phyloP scores from a whole-genome alignment of 2,329 filamentous ascomycete species.

The Pseudogymnoascus pannorum region DNA sequence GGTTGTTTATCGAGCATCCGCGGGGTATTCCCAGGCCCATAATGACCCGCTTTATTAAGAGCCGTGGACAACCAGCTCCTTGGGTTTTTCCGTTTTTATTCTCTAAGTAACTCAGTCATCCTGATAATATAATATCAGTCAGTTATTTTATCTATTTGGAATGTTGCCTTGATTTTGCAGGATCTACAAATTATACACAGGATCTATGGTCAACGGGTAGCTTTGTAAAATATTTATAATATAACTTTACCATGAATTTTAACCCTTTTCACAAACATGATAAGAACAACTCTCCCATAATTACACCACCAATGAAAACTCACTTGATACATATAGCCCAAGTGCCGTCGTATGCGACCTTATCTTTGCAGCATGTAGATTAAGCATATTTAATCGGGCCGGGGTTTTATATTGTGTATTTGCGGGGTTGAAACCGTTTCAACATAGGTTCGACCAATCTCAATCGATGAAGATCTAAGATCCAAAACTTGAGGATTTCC shows the following conservation, averaged over 20 bases:
- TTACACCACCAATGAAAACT: not conserved
- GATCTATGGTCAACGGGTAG: not conserved
- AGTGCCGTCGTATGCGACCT: not conserved
- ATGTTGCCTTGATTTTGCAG: not conserved
- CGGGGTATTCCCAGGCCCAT: not conserved
- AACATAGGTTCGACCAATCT: not conserved
- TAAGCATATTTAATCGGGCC: not conserved
- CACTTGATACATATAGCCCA: not conserved
- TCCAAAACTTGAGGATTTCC: not conserved
- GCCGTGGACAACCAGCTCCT: not conserved
- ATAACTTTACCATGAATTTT: not conserved
- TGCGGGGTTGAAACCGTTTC: not conserved
- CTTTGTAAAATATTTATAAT: not conserved
- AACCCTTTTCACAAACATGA: not conserved
- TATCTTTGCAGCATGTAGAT: not conserved
- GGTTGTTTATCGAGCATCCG: constrained; percentile 4
- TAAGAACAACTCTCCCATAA: not conserved
- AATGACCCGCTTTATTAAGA: not conserved
- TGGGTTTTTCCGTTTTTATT: not conserved
- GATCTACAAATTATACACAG: not conserved
- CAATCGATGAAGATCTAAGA: not conserved
- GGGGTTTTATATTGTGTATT: not conserved
- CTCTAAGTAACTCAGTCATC: not conserved
- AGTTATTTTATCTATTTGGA: not conserved
- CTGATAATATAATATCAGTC: not conserved